phyloP scores from a whole-genome alignment of 1,284 basidiomycete genomes.

The Macrocystidia cucumis region DNA sequence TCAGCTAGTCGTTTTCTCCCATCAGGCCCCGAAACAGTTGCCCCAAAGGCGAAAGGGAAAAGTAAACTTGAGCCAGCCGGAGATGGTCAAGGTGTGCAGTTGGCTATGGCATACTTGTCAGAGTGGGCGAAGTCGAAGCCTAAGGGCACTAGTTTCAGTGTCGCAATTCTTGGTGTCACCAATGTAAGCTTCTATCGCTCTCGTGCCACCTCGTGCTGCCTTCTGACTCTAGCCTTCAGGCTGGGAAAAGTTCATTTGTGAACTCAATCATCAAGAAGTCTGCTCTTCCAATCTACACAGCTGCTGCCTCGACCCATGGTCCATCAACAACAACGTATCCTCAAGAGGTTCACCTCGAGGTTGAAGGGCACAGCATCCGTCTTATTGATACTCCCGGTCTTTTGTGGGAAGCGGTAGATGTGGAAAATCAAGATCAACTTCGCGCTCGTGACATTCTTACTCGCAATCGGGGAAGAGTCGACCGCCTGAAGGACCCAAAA shows the following conservation, averaged over 20 bases:
- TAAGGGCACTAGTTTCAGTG: constrained; percentile 39
- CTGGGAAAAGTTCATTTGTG: constrained; percentile 78
- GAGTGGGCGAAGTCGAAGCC: constrained; percentile 39
- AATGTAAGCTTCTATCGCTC: constrained; percentile 43
- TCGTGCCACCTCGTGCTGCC: constrained; percentile 2
- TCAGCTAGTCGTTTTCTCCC: constrained; percentile 65
- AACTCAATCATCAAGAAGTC: constrained; percentile 62
- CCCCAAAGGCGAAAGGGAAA: constrained; percentile 36
- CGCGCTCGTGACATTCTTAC: constrained; percentile 69
- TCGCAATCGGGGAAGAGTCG: constrained; percentile 81
- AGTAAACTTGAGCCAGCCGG: constrained; percentile 32
- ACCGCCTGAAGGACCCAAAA: constrained; percentile 81
- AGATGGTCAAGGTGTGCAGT: constrained; percentile 54
- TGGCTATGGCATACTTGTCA: constrained; percentile 37
- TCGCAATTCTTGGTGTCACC: constrained; percentile 71
- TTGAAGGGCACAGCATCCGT: constrained; percentile 39
- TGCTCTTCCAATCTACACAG: constrained; percentile 56
- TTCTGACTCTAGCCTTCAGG: constrained; percentile 26
- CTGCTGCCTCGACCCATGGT: constrained; percentile 42
- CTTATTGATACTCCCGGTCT: constrained; percentile 87
- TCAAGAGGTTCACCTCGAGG: constrained; percentile 50
- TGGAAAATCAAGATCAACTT: constrained; percentile 33
- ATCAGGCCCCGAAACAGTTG: constrained; percentile 19
- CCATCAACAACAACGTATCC: constrained; percentile 68
- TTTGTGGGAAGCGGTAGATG: constrained; percentile 39